These are phyloP conservation scores for Vitis labrusca DNA, from an alignment of 164 flowering plant genomes.

Conservation along the genomic window DNA sequence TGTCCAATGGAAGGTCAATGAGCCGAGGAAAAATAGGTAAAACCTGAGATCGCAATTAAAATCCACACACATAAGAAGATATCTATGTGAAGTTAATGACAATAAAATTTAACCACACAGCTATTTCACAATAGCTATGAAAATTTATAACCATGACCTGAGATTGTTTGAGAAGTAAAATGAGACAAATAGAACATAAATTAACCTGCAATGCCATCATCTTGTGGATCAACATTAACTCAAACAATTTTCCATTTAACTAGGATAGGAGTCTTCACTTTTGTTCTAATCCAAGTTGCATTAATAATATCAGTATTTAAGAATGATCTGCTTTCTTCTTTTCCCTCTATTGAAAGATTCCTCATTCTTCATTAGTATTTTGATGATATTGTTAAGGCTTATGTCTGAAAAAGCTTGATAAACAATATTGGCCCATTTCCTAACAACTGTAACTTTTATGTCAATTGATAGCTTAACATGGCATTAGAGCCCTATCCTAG, in stretches of 20 bases:
- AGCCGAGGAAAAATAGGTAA: conserved; percentile 93
- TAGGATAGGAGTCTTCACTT: background rate
- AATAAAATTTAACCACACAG: background rate
- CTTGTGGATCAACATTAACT: background rate
- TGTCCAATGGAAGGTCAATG: conserved; percentile 86
- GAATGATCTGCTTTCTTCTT: too few species aligned
- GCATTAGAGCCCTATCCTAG: too few species aligned
- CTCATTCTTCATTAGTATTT: too few species aligned
- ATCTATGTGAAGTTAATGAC: background rate
- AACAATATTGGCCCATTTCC: too few species aligned
- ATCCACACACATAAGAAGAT: background rate
- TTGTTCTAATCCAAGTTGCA: background rate
- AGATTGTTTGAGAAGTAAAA: background rate
- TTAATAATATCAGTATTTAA: background rate
- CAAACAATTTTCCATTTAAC: background rate
- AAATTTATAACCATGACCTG: background rate
- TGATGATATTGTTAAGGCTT: too few species aligned
- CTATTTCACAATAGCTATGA: background rate
- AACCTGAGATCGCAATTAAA: conserved; percentile 49
- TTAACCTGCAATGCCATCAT: background rate
- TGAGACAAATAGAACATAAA: background rate
- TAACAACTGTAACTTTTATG: too few species aligned
- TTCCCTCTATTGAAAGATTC: too few species aligned
- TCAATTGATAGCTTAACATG: too few species aligned
- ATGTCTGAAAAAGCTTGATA: too few species aligned